Evolutionary conservation across 371 early-diverging fungal genomes (phyloP), one percentile per base, ranked within the genome.

Genomic region (Zopfochytrium polystomum): DNA sequence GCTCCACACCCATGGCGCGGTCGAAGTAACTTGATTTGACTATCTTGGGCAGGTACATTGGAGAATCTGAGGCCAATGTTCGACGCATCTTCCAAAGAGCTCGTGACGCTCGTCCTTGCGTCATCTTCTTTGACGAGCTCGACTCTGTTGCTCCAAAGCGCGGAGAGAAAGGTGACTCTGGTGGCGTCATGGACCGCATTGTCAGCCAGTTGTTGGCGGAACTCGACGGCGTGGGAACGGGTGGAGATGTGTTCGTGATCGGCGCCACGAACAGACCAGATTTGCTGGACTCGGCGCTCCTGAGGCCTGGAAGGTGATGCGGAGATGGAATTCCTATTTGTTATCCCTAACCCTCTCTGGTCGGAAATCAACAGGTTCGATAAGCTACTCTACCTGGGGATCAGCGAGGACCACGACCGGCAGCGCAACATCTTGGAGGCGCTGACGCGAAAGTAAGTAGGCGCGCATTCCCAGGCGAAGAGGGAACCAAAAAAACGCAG

Each of bases 191-290:
- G 96, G 97, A 97, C 72, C 87, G 98, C 52, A 94, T 97, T 68
- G 97, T 98, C 27, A 86, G 87, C 67, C 98, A 98, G 72, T 70
- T 98, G 34, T 76, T 98, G 11, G 95, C 96, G 1, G 98, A 98
- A 65, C 76, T 98, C 60, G 98, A 98, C 71, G 92, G 92, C 27
- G 91, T 96, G 86, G 84, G 85, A 30, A 82, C 84, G 7, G 85
- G 81, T 0, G 85, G 83, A 5, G 88, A 93, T 65, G 98, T 99
- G n/a, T 98, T 99, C 87, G 98, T 99, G 4, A 98, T 99, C 73
- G 99, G 96, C 43, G 99, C 99, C 0, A 99, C 99, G 11, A 99
- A 99, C 73, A 81, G 99, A 60, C 98, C 98, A 0, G 99, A 99
- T 80, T 76, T 99, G 43, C 75, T 99, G 9, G 99, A 99, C 65